Percentiles rank a stretch among this genome's conserved stretches.
phyloP scores from a whole-genome alignment of 2,329 filamentous ascomycete species.

The Aureobasidium uvarum region DNA sequence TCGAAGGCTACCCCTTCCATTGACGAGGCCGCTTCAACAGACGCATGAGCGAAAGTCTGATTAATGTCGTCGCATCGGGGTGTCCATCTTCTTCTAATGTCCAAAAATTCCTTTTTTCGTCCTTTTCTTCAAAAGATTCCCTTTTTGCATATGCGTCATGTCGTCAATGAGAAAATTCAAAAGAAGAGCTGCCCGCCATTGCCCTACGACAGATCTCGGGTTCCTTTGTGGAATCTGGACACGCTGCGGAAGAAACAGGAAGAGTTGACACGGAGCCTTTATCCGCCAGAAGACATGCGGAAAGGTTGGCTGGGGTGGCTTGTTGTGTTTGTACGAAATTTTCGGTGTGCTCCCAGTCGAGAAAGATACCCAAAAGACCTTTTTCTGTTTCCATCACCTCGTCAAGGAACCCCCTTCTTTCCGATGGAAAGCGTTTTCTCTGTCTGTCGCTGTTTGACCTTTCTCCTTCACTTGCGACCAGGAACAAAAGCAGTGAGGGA shows the following conservation, averaged over 20 bases:
- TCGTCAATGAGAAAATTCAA: slow-evolving; percentile 20
- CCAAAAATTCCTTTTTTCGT: slow-evolving; percentile 25
- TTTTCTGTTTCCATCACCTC: background rate
- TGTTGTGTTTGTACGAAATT: slow-evolving; percentile 9
- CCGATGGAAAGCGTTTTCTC: too few relatives aligned
- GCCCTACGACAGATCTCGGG: background rate
- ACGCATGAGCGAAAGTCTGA: slow-evolving; percentile 34
- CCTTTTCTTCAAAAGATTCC: slow-evolving; percentile 12
- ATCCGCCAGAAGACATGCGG: background rate
- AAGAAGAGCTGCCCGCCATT: background rate
- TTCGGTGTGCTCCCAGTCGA: background rate
- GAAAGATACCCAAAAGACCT: slow-evolving; percentile 22
- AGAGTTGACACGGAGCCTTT: background rate
- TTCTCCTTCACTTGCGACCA: background rate
- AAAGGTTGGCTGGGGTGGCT: background rate
- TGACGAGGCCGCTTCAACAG: slow-evolving; percentile 42
- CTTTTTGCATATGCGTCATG: slow-evolving; percentile 23
- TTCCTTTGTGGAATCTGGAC: background rate
- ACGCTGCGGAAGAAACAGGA: background rate
- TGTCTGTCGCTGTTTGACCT: too few relatives aligned
- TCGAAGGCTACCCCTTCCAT: slow-evolving; percentile 38
- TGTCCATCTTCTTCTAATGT: slow-evolving; percentile 25
- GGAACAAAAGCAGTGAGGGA: background rate
- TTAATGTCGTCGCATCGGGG: slow-evolving; percentile 7
- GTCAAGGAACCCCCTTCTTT: too few relatives aligned